A percentile compares a stretch with the other conserved stretches of the same genome.
Evolutionary conservation across 2,329 filamentous ascomycete species (phyloP).

Genomic region (Phaeosphaeriaceae sp.): DNA sequence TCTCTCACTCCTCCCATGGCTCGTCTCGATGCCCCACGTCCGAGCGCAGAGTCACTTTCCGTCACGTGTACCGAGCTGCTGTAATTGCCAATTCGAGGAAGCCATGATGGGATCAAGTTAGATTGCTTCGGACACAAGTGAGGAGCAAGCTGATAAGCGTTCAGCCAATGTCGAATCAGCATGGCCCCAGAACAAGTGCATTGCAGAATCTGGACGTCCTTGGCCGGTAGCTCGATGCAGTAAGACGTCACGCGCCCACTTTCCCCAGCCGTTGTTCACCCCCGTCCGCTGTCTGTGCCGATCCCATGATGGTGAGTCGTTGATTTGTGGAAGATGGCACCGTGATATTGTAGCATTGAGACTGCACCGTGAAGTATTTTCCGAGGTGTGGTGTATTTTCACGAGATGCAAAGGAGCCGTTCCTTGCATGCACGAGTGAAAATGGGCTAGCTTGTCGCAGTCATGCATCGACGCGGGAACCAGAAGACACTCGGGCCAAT

Average conservation of each 20-base stretch:
- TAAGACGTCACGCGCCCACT: conserved; percentile 10
- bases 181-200: not conserved
- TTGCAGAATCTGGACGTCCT: conserved; percentile 4
- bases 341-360: not conserved
- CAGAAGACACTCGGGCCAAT: conserved; percentile 4
- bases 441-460: not conserved
- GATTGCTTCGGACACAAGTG: not conserved
- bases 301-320: not conserved
- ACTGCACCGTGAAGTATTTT: not conserved
- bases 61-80: not conserved
- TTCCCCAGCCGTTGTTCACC: not conserved
- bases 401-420: not conserved
- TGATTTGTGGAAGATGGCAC: not conserved
- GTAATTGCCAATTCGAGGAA: not conserved
- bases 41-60: not conserved
- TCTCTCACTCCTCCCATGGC: too few relatives aligned
- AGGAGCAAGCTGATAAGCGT: not conserved
- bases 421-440: not conserved
- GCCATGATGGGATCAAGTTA: not conserved
- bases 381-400: not conserved
- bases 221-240: conserved; percentile 4
- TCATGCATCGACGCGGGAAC: not conserved
- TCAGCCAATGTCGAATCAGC: not conserved
- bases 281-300: not conserved
- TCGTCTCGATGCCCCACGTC: too few relatives aligned